Base-by-base conservation (phyloP, 495 filamentous ascomycete species). In the Hypoxylon crocopeplum region DNA sequence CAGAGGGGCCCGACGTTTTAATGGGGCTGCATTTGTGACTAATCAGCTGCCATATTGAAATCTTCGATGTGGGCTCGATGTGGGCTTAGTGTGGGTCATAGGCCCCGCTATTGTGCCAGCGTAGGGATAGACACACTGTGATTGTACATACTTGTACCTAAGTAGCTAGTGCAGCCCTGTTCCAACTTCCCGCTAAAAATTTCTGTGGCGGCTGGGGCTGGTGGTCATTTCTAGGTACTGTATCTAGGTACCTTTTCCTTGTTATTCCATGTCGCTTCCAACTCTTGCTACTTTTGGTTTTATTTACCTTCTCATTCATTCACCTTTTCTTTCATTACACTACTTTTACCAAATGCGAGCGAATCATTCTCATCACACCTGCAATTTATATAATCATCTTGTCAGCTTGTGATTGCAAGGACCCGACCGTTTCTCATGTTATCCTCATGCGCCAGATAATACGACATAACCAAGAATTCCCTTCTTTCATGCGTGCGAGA, bases 41-140 rank as follows among this genome's bases (percentile, higher is more conserved):
- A 70, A 70, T 70, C 67, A 70, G 64, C 64, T 67, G 67, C 46
- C 60, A 33, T 57, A 56, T 56, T 70, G 57, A 65, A 65, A 68
- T 70, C 67, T 59, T 57, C 33, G n/a, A 30, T 41, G 64, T 67
- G 67, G 67, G 45, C 22, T 1, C 12, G 0, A 13, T 41, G 46
- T 53, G 59, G 59, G 22, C 15, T 24, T 13, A 27, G 36, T 22
- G n/a, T n/a, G n/a, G n/a, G n/a, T n/a, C n/a, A n/a, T n/a, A n/a
- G n/a, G n/a, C n/a, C 33, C 54, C 54, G 39, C 61, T 46, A 39
- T 58, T 46, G 20, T 59, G 61, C 61, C 61, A 64, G 33, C 49
- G 45, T 64, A 55, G 41, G 42, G 37, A 57, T 53, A 53, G 44
- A 58, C 47, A 51, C 24, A 6, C 34, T 5, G 12, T 11, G n/a